These are phyloP conservation scores for Periconia sp. DNA, from an alignment of 2,329 filamentous ascomycete genomes.

Conservation along the genomic window DNA sequence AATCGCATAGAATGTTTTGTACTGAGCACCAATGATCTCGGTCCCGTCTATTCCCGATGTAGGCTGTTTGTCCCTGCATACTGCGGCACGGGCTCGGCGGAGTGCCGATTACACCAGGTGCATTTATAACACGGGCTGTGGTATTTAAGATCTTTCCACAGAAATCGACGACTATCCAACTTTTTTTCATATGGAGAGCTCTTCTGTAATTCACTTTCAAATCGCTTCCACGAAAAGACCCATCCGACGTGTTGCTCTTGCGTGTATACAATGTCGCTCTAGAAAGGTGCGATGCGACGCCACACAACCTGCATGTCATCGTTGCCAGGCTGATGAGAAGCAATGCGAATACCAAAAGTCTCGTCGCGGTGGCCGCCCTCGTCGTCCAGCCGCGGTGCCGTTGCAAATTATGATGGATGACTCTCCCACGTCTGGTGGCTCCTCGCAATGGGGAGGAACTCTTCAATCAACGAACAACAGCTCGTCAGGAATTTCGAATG, in stretches of 20 bases:
- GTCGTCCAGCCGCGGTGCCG: conserved; percentile 9
- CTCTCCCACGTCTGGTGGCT: conserved; percentile 1
- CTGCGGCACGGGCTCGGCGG: conserved; percentile 3
- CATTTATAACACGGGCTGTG: neutral
- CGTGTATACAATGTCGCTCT: conserved; percentile 27
- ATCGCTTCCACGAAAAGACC: conserved; percentile 2
- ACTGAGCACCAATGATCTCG: neutral
- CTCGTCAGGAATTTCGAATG: conserved; percentile 9
- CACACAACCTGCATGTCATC: conserved; percentile 15
- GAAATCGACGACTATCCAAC: neutral
- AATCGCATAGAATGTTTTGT: neutral
- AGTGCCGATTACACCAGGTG: conserved; percentile 8
- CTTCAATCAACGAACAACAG: neutral
- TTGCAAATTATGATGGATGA: conserved; percentile 2
- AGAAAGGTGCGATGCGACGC: conserved; percentile 26
- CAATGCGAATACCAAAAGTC: conserved; percentile 28
- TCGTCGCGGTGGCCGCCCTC: conserved; percentile 20
- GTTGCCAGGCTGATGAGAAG: conserved; percentile 19
- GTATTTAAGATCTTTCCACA: neutral
- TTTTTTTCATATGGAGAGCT: neutral
- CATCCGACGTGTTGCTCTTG: conserved; percentile 22
- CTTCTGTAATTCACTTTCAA: neutral
- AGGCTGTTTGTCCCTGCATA: neutral
- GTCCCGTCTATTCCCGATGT: neutral
- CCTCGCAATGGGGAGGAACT: conserved; percentile 9